Base-by-base conservation (phyloP, 192 early-diverging fungal genomes). In the Coemansia sp. region DNA sequence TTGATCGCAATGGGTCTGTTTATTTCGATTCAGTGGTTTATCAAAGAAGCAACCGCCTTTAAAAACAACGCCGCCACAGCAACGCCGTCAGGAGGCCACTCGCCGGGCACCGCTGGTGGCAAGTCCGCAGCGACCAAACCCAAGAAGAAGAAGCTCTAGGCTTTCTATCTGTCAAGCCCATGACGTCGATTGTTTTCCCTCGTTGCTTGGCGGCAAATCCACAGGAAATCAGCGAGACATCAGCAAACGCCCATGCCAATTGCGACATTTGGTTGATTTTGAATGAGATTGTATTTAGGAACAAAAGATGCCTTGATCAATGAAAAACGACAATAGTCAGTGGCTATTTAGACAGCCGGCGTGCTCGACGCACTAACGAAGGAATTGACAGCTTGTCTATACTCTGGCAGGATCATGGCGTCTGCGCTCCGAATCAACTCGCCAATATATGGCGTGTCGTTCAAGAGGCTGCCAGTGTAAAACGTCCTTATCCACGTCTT, bases 21-120 rank as follows among this genome's bases (percentile, higher is more conserved):
- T 64, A 66, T 41, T 47, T 72, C 78, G 16, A 75, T 81, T 55
- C 69, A 81, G 34, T 81, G 78, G 78, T 81, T 81, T 53, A 62
- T 81, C 59, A 59, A 28, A 13, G 78, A 75, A 11, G 58, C 55
- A 8, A 38, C 60, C 20, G 64, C 26, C 8, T 28, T 26, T 35
- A 68, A 52, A 52, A 41, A 33, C 28, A 64, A 43, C 59, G 28
- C 67, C 41, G 9, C 59, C 34, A 20, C 65, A 20, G 23, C 39
- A 48, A n/a, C 63, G 43, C 43, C 55, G 4, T 7, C 52, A 33
- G 52, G 52, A 55, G 26, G 5, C 52, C 14, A 33, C 14, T 5
- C 11, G 7, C 52, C 13, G 13, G 16, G 52, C 16, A 16, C 26
- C 28, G n/a, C 47, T 20, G 16, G 25, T 4, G n/a, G 26, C 16